Evolutionary conservation across 805 yeast genomes (phyloP), one percentile per base, ranked within the genome.

Genomic region (Myxozyma neotropica): DNA sequence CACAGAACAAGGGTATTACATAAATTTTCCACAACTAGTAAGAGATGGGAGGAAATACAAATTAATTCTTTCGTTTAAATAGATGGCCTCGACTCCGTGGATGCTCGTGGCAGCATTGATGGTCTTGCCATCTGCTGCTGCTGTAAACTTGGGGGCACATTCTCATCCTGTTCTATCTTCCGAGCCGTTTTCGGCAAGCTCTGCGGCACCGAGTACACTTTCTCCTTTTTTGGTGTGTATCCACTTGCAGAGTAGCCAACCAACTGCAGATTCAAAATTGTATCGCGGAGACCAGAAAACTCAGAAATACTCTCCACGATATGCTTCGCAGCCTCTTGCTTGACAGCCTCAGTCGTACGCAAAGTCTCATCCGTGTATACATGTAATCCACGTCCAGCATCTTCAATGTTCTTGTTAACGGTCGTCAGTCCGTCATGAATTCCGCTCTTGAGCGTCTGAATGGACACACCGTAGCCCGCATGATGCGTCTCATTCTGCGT

Each of bases 401-500:
- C 57, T 19, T 53, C 58, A 24, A 63, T 40, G 10, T 12, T 31
- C 26, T 26, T 33, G 26, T 45, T 45, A 15, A 51, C 58, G 3
- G 24, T 43, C 17, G 54, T 33, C 6, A 57, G 29, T 15, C 57
- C 57, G 8, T 52, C 44, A 27, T 33, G 46, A 4, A 63, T 21
- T 4, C 48, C 53, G n/a, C 15, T 42, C n/a, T 38, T 23, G 12
- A 52, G 57, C 26, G 36, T 33, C 44, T 27, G 21, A 21, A 59
- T 31, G 15, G 56, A 40, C 19, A 13, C 46, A 2, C 7, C 52
- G 23, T 61, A 57, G n/a, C 51, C 53, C 15, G 24, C 21, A 26
- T 63, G 58, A 36, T 60, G 65, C 19, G 44, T 35, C 45, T 61
- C 66, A 40, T 61, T 61, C 43, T 57, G 61, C 36, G 59, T 57